Base-by-base conservation (phyloP, 192 early-diverging fungal genomes). In the Spinellus fusiger region DNA sequence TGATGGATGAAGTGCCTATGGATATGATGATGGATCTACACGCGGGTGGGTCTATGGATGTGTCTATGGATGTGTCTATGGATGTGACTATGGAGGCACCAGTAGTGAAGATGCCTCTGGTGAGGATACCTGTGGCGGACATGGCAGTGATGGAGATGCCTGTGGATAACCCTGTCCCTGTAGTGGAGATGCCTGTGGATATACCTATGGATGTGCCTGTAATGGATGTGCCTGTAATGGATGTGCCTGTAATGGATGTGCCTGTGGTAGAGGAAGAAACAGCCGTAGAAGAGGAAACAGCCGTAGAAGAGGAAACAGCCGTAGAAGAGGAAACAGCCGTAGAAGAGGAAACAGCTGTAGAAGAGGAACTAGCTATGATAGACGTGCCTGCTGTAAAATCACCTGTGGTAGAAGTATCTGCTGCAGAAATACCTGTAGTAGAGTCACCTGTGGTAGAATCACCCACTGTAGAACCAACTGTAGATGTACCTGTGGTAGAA, bases 1-100 rank as follows among this genome's bases (percentile, higher is more conserved):
- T 64, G 53, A 64, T 38, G 5, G 62, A 56, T 22, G 62, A 64
- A n/a, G n/a, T n/a, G n/a, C n/a, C n/a, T n/a, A n/a, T n/a, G 33
- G 62, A 58, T 44, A 38, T 38, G 35, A 44, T 58, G 56, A 58
- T 44, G 15, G 56, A 58, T 32, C 47, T 28, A 3, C 38, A 58
- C 8, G 38, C 22, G 26, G 20, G 38, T 18, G 47, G 38, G 15
- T 44, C 56, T 10, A 22, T 50, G 49, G 25, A 22, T 27, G 12
- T 18, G 20, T 50, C 28, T 31, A 23, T 23, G 40, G 56, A 58
- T 40, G 38, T 47, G 9, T 7, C 22, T 10, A 58, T 58, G 56
- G 56, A 58, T 4, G 56, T 47, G 13, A 9, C 28, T 23, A 16
- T 38, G 1, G 25, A 46, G 20, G 22, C 18, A 13, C 16, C 56